Conservation (phyloP, 805 yeast genomes). For the Monosporozyma unispora region DNA sequence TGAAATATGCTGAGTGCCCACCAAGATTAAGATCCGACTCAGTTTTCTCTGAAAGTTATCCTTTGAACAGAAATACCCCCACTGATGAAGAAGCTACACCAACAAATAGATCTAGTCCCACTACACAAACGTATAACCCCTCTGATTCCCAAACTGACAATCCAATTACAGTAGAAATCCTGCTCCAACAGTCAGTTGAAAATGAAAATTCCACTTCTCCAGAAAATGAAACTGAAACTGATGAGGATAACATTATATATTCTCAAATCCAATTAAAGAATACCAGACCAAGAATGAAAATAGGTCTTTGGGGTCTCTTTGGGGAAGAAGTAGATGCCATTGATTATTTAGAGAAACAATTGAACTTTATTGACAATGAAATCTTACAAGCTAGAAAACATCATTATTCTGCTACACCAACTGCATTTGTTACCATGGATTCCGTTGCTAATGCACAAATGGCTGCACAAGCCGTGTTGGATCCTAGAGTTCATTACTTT, state of each 20-base stretch:
- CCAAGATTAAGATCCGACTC: constrained; percentile 17
- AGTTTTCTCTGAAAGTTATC: constrained; percentile 19
- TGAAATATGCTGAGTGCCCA: constrained; percentile 32
- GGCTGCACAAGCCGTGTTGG: constrained; percentile 91
- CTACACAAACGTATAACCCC: neutral
- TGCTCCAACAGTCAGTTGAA: neutral
- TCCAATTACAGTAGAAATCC: constrained; percentile 3
- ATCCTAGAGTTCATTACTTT: constrained; percentile 76
- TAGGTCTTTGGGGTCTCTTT: constrained; percentile 51
- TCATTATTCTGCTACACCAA: constrained; percentile 74
- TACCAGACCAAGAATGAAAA: constrained; percentile 51
- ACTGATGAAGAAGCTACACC: neutral
- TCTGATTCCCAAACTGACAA: constrained; percentile 2
- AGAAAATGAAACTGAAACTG: constrained; percentile 1
- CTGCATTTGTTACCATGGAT: constrained; percentile 92
- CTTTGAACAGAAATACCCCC: constrained; percentile 8
- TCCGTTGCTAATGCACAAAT: constrained; percentile 92
- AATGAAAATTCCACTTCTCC: neutral
- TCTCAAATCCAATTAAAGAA: constrained; percentile 27
- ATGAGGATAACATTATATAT: constrained; percentile 18
- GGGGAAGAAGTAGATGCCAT: constrained; percentile 78
- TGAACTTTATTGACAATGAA: constrained; percentile 61
- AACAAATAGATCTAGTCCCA: neutral
- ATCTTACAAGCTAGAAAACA: constrained; percentile 55
- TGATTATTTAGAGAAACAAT: constrained; percentile 58